Base-by-base conservation (phyloP, 192 early-diverging fungal species). In the Spizellomyces punctatus region DNA sequence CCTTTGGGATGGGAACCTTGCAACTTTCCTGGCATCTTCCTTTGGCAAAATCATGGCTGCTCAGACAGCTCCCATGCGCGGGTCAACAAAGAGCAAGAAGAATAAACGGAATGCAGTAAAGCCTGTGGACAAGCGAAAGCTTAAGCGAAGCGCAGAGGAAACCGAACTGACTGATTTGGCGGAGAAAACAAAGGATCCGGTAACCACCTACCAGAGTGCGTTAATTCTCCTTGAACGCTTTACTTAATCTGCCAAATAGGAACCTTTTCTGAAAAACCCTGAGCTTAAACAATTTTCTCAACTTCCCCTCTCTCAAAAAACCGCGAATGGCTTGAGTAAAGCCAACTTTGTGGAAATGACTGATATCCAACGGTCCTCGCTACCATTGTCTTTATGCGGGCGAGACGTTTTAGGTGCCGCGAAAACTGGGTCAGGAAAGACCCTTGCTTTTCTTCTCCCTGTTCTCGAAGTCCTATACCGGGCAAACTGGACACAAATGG, bases 341-440 rank as follows among this genome's bases (percentile, higher is more conserved):
- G 88, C 94, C 21, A 92, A 95, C 77, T 99, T 88, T 74, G 83
- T 90, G 19, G 92, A 95, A 79, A 90, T 95, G 90, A 99, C 97
- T 3, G 94, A 95, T 58, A 95, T 99, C 75, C 97, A 99, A 55
- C 76, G 79, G 48, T 61, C 55, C 8, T 79, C 84, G 0, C 60
- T 86, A 90, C 96, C 96, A 45, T 88, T 92, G 64, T 78, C 92
- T 71, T 81, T 95, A 9, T 83, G 84, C 63, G 87, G 89, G 10
- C 89, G 89, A 66, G 95, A 99, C 83, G 88, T 94, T 6, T 85
- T 98, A 44, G 98, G 98, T 58, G 95, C 96, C 77, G 97, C 97
- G 48, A 93, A 97, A 77, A 99, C 97, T 46, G 97, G 97, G 22
- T 95, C 81, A 8, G 85, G 85, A 10, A 86, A 99, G 83, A 99